Percentiles rank a stretch among this genome's conserved stretches.
These are phyloP conservation scores for Nemophila menziesii DNA, from an alignment of 257 asterid species.

Conservation along the genomic window DNA sequence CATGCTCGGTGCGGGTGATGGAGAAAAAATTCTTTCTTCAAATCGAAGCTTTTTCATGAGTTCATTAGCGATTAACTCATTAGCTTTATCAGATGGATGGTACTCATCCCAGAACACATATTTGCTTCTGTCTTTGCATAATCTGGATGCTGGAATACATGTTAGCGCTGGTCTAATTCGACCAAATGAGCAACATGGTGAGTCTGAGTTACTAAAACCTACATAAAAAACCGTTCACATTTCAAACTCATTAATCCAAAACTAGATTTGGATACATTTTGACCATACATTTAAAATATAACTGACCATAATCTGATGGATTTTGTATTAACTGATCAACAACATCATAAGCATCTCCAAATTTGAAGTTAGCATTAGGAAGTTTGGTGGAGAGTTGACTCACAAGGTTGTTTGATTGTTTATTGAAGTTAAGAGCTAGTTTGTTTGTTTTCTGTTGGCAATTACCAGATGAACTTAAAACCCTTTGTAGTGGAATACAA, in stretches of 20 bases:
- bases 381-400: constrained; percentile 29
- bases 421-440: constrained; percentile 51
- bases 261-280: too few relatives aligned
- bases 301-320: constrained; percentile 57
- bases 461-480: constrained; percentile 41
- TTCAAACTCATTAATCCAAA: too few relatives aligned
- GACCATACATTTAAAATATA: too few relatives aligned
- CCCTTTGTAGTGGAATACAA: constrained; percentile 88
- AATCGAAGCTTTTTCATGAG: constrained; percentile 54
- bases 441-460: constrained; percentile 73
- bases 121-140: constrained; percentile 81
- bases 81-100: constrained; percentile 77
- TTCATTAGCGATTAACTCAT: constrained; percentile 54
- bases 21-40: constrained; percentile 19
- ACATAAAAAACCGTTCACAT: neutral
- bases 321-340: constrained; percentile 50
- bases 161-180: constrained; percentile 78
- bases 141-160: constrained; percentile 57
- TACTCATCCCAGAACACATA: constrained; percentile 94
- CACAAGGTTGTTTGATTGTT: constrained; percentile 33
- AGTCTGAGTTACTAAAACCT: constrained; percentile 72
- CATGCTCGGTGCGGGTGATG: constrained; percentile 35
- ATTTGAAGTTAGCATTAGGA: constrained; percentile 55
- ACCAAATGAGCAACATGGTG: constrained; percentile 88
- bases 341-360: constrained; percentile 87